Evolutionary conservation across 2,329 filamentous ascomycete species (phyloP), one percentile per base, ranked within the genome.

Genomic region (Aspergillus fumigatiaffinis): DNA sequence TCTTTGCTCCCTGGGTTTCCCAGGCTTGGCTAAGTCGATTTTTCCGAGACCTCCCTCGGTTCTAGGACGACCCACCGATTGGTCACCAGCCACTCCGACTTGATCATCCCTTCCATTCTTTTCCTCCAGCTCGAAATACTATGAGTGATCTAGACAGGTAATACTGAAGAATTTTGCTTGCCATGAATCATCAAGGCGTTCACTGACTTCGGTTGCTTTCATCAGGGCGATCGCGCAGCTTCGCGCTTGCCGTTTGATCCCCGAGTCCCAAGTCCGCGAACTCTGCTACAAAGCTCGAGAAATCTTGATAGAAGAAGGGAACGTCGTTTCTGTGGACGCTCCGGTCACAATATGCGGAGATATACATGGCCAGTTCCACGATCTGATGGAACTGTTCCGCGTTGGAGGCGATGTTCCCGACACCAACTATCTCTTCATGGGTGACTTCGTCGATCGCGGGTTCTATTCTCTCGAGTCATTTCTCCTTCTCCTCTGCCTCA

Each of bases 381-480:
- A 97, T 72, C 77, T 97, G 68, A 97, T 97, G 93, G 93, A 97
- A 76, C 85, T 97, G 5, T 97, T 97, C 73, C 86, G 92, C 53
- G 92, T 97, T 3, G 92, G 92, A 60, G 92, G 92, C 62, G 91
- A 96, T 73, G 91, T 95, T 3, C 92, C 92, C 44, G 93, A 97
- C 70, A 97, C 92, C 32, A 96, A 96, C 71, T 97, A 97, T 75
- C 85, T 97, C 3, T 97, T 97, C 78, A 96, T 97, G 91, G 92
- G 93, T 72, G 93, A 99, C 76, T 99, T 97, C 68, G 93, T 99
- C 71, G 93, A 99, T 76, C 90, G 93, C 63, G 93, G 93, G 57
- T 99, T 97, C 82, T 99, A 97, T 80, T 96, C 91, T 2, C 87
- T 99, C 66, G 93, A 99, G 78, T 94, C 92, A 4, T 97, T 99